Conservation (phyloP, 2,329 filamentous ascomycete genomes). For the Phoma sp. region DNA sequence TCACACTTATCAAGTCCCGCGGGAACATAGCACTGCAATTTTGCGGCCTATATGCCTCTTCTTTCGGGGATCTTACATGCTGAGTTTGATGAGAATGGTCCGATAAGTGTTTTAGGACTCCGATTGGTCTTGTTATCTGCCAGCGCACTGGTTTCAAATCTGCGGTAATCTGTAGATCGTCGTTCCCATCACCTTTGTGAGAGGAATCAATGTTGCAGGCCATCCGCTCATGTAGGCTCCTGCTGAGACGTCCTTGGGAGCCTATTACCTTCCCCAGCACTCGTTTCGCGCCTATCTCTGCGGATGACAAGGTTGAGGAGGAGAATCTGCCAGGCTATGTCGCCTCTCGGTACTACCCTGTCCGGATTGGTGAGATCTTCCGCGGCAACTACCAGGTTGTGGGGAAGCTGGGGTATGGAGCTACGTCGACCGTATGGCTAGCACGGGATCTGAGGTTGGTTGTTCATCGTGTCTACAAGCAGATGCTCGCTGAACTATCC, state of each 20-base stretch:
- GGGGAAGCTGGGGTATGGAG: slow-evolving; percentile 22
- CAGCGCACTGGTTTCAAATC: too few relatives aligned
- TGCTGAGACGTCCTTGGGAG: background rate
- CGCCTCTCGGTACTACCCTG: slow-evolving; percentile 9
- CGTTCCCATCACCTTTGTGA: too few relatives aligned
- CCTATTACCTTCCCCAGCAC: background rate
- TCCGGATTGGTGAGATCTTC: slow-evolving; percentile 21
- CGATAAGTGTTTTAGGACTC: too few relatives aligned
- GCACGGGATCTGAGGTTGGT: slow-evolving; percentile 17
- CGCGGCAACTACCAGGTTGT: slow-evolving; percentile 21
- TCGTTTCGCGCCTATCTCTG: background rate
- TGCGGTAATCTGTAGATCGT: too few relatives aligned
- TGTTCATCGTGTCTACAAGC: too few relatives aligned
- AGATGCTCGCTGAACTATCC: background rate
- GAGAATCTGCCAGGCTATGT: background rate
- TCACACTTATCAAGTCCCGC: too few relatives aligned
- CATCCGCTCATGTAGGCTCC: background rate
- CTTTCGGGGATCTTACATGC: too few relatives aligned
- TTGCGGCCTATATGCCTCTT: too few relatives aligned
- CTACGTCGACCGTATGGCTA: slow-evolving; percentile 23
- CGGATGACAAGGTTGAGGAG: background rate
- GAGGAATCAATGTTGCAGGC: too few relatives aligned
- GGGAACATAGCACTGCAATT: too few relatives aligned
- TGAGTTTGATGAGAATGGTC: too few relatives aligned
- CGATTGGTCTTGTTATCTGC: too few relatives aligned